phyloP scores from a whole-genome alignment of 768 basidiomycete genomes.

The Psilocybe subaeruginosa region DNA sequence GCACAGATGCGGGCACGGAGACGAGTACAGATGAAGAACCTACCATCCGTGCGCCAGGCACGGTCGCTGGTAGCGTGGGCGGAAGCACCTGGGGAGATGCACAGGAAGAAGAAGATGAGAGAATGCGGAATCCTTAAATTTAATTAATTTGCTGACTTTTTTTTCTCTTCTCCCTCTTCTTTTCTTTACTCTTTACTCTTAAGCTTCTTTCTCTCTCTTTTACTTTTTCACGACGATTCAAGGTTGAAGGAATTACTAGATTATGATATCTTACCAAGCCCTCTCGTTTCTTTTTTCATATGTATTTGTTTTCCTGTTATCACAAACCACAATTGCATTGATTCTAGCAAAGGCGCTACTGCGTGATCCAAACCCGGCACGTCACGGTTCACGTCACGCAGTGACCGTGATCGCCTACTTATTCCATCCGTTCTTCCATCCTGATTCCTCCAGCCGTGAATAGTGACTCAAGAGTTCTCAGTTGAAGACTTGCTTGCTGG shows the following conservation, averaged over 20 bases:
- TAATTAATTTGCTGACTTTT: not conserved
- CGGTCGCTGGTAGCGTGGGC: conserved; percentile 23
- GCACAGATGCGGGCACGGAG: conserved; percentile 33
- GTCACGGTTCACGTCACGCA: too few relatives aligned
- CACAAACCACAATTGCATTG: not conserved
- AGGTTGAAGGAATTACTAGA: not conserved
- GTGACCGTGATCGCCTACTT: too few relatives aligned
- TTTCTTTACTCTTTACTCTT: not conserved
- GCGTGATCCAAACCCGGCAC: too few relatives aligned
- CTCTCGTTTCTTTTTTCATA: not conserved
- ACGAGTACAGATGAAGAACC: conserved; percentile 33
- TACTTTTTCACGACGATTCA: not conserved
- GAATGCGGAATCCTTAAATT: conserved; percentile 25
- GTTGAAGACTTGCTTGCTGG: too few relatives aligned
- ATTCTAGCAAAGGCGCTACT: too few relatives aligned
- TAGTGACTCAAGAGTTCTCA: too few relatives aligned
- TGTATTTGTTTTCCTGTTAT: not conserved
- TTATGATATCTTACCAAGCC: not conserved
- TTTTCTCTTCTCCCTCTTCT: not conserved
- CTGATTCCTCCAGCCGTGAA: too few relatives aligned
- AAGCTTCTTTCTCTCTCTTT: not conserved
- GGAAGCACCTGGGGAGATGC: conserved; percentile 24
- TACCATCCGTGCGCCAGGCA: conserved; percentile 26
- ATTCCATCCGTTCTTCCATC: too few relatives aligned
- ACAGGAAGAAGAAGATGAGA: conserved; percentile 19